phyloP scores from a whole-genome alignment of 108 stramenopile species.

The Nannochloropsis oceanica region DNA sequence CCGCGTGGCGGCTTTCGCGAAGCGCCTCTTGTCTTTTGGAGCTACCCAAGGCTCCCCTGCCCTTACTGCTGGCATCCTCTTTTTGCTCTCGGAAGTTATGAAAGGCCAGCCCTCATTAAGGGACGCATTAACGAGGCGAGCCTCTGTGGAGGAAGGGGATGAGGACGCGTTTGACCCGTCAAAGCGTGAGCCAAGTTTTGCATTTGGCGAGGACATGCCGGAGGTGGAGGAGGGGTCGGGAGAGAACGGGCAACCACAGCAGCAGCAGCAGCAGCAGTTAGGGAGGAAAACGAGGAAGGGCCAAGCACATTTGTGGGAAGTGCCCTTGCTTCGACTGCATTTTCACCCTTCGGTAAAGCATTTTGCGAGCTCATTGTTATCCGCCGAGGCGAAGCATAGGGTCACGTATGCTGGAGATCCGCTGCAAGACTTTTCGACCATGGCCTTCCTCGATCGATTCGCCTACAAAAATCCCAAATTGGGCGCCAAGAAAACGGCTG shows the following conservation, averaged over 20 bases:
- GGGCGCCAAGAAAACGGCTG: conserved; percentile 17
- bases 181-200: conserved; percentile 37
- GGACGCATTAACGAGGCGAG: not conserved
- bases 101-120: conserved; percentile 29
- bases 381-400: not conserved
- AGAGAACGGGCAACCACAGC: not conserved
- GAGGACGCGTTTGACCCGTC: conserved; percentile 19
- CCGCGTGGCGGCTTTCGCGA: conserved; percentile 63
- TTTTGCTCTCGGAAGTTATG: conserved; percentile 73
- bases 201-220: conserved; percentile 1
- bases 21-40: conserved; percentile 46
- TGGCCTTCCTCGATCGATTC: conserved; percentile 88
- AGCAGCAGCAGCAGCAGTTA: too few species aligned
- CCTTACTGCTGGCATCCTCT: conserved; percentile 61
- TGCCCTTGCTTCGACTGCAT: conserved; percentile 57
- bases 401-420: conserved; percentile 82
- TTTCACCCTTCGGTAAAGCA: conserved; percentile 85
- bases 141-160: not conserved
- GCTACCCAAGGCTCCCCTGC: conserved; percentile 26
- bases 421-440: conserved; percentile 70
- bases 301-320: conserved; percentile 54
- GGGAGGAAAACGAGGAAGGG: not conserved
- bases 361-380: conserved; percentile 50
- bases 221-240: not conserved
- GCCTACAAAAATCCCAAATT: conserved; percentile 95